Base-by-base conservation (phyloP, 495 filamentous ascomycete genomes). In the Aspergillus steynii region DNA sequence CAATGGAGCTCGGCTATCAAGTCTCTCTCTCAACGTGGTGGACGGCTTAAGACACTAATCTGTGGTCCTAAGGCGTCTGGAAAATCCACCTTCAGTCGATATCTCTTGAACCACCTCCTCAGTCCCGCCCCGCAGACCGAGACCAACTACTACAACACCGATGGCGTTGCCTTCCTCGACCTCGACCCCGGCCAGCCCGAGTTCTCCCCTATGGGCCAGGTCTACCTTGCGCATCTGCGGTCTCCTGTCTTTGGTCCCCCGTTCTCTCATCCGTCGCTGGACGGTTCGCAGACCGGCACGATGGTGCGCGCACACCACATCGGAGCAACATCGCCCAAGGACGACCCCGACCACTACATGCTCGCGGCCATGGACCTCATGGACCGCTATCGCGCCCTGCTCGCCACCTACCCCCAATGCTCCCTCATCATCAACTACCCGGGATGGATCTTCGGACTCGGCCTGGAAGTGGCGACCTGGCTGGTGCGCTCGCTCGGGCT, bases 141-240 rank as follows among this genome's bases (percentile, higher is more conserved):
- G 48, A 70, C 69, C 7, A 67, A 68, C 45, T 68, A 70, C 61
- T 64, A 52, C 32, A 76, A 74, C 52, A 69, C 72, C 29, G 72
- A 80, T 50, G 75, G 72, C 4, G 83, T 91, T 8, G 83, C 82
- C 52, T 82, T 91, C 49, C 81, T 97, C 6, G 93, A 97, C 66
- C 75, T 96, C 5, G 92, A 97, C 65, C 89, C 91, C 2, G 90
- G 88, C 2, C 90, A 93, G 69, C 90, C 92, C 14, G 92, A 96
- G 68, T 95, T 88, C 65, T 86, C 85, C 0, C 82, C 90, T 0
- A 88, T 90, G 52, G 92, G 92, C 7, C 86, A 90, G 29, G 67
- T 97, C 12, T 92, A 90, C 27, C 85, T 97, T 3, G 76, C 88
- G 12, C 79, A 85, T 27, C 63, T 95, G 0, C 76, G 74, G 12